Base-by-base conservation (phyloP, 2,329 filamentous ascomycete species). In the Beauveria sp. region DNA sequence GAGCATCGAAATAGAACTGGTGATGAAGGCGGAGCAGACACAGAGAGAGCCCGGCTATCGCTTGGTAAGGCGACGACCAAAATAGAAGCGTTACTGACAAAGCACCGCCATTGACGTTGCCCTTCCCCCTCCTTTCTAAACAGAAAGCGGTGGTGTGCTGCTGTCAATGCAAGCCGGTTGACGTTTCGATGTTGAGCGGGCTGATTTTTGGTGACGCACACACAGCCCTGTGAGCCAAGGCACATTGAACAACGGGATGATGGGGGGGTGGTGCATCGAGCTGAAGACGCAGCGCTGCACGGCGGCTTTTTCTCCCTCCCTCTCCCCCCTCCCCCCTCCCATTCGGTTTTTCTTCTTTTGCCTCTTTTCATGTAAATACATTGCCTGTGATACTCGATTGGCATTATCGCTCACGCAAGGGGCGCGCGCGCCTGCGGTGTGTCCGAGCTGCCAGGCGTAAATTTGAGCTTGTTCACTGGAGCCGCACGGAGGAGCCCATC, bases 391-490 rank as follows among this genome's bases (percentile, higher is more conserved):
- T 46, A 46, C 42, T 56, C 16, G 18, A 26, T 12, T 47, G 42
- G 54, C 42, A 56, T 56, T 45, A n/a, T 18, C 43, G 28, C 20
- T 7, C 18, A 51, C 22, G 18, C 49, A 20, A 10, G 38, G 38
- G 38, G 38, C 18, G 18, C 16, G 30, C 30, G 30, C 30, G 30
- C 49, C 24, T 28, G 52, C 24, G 18, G 54, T 57, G 45, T 18
- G 38, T 40, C 38, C 38, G 18, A 30, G 28, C 55, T 58, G 45
- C 4, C 55, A 58, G 55, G 55, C 55, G 45, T 58, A 58, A 58
- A 58, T 10, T 50, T 58, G 55, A 58, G 55, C 55, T 58, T 58
- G 55, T 58, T 58, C 45, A 45, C 45, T 58, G 54, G 54, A 26
- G 54, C 54, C 16, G 3, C 28, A 30, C 28, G 9, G 14, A 10